phyloP scores from a whole-genome alignment of 2,329 filamentous ascomycete species.

The Microdochium bolleyi region DNA sequence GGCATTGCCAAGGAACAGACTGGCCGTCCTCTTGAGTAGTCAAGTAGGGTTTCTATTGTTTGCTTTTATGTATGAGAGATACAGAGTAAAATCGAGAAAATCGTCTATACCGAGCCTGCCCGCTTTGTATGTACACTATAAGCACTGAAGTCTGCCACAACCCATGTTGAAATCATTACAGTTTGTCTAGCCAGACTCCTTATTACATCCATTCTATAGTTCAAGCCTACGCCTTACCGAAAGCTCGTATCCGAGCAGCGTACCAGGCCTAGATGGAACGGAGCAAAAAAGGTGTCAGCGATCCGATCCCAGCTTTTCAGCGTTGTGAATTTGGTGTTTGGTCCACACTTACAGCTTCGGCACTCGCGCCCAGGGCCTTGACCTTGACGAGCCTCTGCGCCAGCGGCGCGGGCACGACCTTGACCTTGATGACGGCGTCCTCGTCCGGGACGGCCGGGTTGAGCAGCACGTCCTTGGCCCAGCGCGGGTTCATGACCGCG shows the following conservation, averaged over 20 bases:
- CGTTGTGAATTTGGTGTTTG: background rate
- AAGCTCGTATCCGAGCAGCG: background rate
- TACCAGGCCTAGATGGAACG: background rate
- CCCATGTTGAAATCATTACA: no score
- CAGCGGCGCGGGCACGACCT: conserved; percentile 1
- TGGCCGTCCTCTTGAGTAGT: no score
- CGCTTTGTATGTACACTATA: no score
- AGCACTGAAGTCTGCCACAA: no score
- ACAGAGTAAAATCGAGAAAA: no score
- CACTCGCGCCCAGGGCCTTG: background rate
- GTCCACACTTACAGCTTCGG: background rate
- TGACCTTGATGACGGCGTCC: background rate
- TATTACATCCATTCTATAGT: background rate
- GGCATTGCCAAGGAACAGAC: no score
- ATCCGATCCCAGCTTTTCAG: background rate
- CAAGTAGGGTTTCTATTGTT: no score
- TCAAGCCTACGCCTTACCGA: background rate
- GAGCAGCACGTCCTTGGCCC: background rate
- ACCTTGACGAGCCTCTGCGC: background rate
- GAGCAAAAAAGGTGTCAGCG: background rate
- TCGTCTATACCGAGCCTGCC: no score
- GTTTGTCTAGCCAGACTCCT: no score
- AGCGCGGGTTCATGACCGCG: background rate
- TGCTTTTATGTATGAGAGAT: no score
- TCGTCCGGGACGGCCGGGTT: conserved; percentile 1